Conservation (phyloP, 352 stramenopile genomes). For the Pythium sp. region DNA sequence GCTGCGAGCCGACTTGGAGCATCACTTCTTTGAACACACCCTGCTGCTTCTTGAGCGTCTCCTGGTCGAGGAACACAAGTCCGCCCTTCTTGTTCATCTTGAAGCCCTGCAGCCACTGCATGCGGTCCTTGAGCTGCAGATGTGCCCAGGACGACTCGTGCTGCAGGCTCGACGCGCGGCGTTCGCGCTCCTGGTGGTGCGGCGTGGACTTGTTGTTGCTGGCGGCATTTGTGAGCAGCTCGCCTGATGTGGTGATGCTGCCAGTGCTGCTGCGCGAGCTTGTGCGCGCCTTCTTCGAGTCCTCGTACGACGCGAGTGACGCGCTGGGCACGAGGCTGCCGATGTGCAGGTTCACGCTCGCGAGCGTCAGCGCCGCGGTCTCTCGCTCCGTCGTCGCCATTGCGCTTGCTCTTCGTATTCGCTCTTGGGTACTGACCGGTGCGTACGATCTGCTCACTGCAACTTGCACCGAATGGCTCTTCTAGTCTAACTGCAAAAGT, state of each 20-base stretch:
- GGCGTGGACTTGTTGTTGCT: neutral
- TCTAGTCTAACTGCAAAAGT: neutral
- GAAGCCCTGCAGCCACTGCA: conserved; percentile 58
- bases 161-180: conserved; percentile 12
- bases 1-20: conserved; percentile 65
- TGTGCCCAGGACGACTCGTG: conserved; percentile 39
- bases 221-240: too few relatives aligned
- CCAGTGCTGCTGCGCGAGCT: conserved; percentile 7
- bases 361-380: conserved; percentile 28
- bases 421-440: neutral
- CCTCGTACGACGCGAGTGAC: conserved; percentile 30
- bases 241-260: conserved; percentile 4
- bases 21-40: conserved; percentile 82
- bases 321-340: conserved; percentile 42
- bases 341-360: conserved; percentile 54
- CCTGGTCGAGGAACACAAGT: conserved; percentile 60
- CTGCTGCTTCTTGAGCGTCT: conserved; percentile 74
- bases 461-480: neutral
- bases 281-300: conserved; percentile 13
- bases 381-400: conserved; percentile 14
- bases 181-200: conserved; percentile 8
- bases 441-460: neutral
- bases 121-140: conserved; percentile 49
- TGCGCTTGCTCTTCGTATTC: neutral
- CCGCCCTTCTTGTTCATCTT: conserved; percentile 72